Conservation (phyloP, 805 yeast species). For the Ogataea sp. region DNA sequence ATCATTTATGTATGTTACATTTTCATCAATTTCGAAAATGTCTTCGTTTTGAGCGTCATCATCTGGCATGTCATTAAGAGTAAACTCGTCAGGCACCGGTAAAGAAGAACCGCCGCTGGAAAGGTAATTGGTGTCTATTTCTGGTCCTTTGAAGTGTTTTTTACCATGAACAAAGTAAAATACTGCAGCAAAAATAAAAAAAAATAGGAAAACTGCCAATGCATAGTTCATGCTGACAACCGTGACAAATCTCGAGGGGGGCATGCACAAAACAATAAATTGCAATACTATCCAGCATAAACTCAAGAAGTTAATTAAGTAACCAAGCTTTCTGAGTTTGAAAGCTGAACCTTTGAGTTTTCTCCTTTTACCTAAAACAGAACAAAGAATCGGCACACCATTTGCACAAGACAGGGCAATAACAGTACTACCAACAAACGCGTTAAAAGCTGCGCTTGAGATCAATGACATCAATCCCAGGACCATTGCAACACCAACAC, state of each 20-base stretch:
- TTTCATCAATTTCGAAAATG: neutral
- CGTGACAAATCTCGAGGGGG: slow-evolving; percentile 53
- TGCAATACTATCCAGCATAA: slow-evolving; percentile 54
- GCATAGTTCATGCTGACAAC: slow-evolving; percentile 54
- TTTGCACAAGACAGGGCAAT: slow-evolving; percentile 68
- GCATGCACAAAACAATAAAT: slow-evolving; percentile 57
- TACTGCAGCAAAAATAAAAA: slow-evolving; percentile 39
- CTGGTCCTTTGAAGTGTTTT: slow-evolving; percentile 56
- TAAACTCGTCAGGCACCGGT: neutral
- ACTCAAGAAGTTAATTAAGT: slow-evolving; percentile 51
- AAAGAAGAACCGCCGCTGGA: too few species aligned
- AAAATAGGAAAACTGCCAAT: slow-evolving; percentile 45
- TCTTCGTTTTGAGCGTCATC: neutral
- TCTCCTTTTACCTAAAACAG: slow-evolving; percentile 48
- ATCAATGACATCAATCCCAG: slow-evolving; percentile 60
- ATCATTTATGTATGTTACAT: too few species aligned
- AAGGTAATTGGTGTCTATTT: slow-evolving; percentile 24
- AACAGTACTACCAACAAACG: slow-evolving; percentile 79
- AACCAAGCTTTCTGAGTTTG: slow-evolving; percentile 55
- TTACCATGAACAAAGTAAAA: slow-evolving; percentile 57
- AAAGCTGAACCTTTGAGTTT: slow-evolving; percentile 64
- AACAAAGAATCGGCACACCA: slow-evolving; percentile 64
- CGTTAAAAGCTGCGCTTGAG: slow-evolving; percentile 70
- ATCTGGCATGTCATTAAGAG: slow-evolving; percentile 8
- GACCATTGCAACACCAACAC: slow-evolving; percentile 52